Evolutionary conservation across 2,329 filamentous ascomycete species (phyloP).

Genomic region (Lojkania enalia): DNA sequence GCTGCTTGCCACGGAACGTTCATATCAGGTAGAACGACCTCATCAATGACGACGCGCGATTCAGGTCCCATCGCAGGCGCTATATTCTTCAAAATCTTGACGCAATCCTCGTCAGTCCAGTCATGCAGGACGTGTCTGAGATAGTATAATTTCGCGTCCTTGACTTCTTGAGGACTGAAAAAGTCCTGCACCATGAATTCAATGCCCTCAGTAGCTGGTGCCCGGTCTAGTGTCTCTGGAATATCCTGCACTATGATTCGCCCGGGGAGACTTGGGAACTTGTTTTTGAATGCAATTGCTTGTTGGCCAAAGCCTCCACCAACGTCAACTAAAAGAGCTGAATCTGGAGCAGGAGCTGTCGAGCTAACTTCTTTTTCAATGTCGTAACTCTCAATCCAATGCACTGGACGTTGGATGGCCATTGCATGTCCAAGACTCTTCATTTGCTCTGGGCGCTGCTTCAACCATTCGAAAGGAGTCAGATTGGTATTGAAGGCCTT

Average conservation of each 20-base stretch:
- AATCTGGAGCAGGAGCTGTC: constrained; percentile 18
- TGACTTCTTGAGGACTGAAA: constrained; percentile 34
- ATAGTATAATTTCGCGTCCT: constrained; percentile 39
- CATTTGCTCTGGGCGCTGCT: constrained; percentile 29
- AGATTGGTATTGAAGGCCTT: constrained; percentile 28
- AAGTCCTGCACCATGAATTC: constrained; percentile 39
- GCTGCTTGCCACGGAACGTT: constrained; percentile 35
- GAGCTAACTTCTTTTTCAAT: constrained; percentile 16
- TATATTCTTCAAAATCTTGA: constrained; percentile 31
- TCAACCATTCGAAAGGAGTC: constrained; percentile 34
- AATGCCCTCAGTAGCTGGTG: constrained; percentile 21
- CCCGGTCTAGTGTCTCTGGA: constrained; percentile 23
- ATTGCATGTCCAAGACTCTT: constrained; percentile 32
- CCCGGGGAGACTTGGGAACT: constrained; percentile 16
- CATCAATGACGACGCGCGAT: constrained; percentile 37
- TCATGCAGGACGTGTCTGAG: constrained; percentile 40
- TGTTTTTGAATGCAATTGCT: constrained; percentile 24
- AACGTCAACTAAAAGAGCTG: constrained; percentile 34
- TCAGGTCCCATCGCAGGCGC: constrained; percentile 30
- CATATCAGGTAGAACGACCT: constrained; percentile 34
- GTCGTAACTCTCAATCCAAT: constrained; percentile 29
- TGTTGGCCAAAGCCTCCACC: constrained; percentile 40
- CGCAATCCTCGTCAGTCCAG: constrained; percentile 32
- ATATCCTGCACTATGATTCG: constrained; percentile 34
- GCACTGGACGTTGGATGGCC: constrained; percentile 24